Base-by-base conservation (phyloP, 306 rosid genomes). In the Inga laurina region DNA sequence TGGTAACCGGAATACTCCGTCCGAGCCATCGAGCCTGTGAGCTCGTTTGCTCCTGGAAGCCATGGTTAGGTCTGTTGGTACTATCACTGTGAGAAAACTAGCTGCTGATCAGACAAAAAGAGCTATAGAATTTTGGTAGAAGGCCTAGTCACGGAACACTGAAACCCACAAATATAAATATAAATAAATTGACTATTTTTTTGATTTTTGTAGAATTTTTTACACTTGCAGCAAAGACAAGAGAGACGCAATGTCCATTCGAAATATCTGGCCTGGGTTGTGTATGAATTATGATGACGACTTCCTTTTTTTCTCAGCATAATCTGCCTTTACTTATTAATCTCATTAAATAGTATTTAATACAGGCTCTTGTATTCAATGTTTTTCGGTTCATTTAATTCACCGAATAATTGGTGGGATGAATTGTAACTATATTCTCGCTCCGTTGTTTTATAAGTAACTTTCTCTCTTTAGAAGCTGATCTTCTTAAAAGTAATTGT, bases 1-100 rank as follows among this genome's bases (percentile, higher is more conserved):
- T 18, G 83, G 83, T 10, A 80, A 24, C 24, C 48, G 59, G 21
- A 54, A 54, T 15, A 80, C 54, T n/a, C 51, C 10, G 30, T 62
- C 45, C 4, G 61, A 64, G 59, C 34, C 9, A 13, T 18, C 7
- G 3, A 46, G 59, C 12, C 45, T 62, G 19, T 12, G 2, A 41
- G 54, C 46, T 24, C 24, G 5, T 56, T 13, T 4, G 45, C 30
- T 39, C 41, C 10, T 32, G 21, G 45, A 18, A 67, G 72, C 45
- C 72, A 67, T 39, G 8, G 8, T 39, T 39, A 6, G 43, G 72
- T 35, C 39, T 2, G 45, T 44, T 34, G 9, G 0, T 11, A n/a
- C 16, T n/a, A 0, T 46, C 8, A 27, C 13, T 57, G 10, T 57
- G 19, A 14, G 32, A 19, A 12, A 39, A 39, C n/a, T 56, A 8